Base-by-base conservation (phyloP, 148 eudicot genomes). In the Camellia lanceoleosa region DNA sequence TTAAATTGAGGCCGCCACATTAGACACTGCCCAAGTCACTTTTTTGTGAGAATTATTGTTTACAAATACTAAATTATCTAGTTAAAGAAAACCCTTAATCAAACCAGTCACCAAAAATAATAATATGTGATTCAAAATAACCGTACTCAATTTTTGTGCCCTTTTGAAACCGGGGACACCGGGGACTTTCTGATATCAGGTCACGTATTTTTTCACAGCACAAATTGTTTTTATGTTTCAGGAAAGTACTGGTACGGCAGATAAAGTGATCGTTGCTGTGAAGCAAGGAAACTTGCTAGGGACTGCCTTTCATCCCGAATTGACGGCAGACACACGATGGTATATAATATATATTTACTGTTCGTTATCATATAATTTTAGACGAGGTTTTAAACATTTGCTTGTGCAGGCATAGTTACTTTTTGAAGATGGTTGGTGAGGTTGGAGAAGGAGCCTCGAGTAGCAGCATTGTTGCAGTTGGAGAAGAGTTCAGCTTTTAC, bases 291-390 rank as follows among this genome's bases (percentile, higher is more conserved):
- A 93, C 86, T 75, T 96, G 85, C 87, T 96, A 20, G 98, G 88
- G 67, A 96, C 98, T 74, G 97, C 99, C 86, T 96, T 96, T 71
- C 99, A 96, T 80, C 99, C 99, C 11, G 99, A 96, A 80, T 75
- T 96, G 80, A 96, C 99, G 9, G 92, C 95, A 49, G 99, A 93
- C 72, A 89, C 90, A 68, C 82, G 99, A 85, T 95, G 99, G 99
- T 91, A 83, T 23, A 41, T 51, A 7, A 30, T 7, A 66, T 51
- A 7, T 49, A 11, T 52, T 20, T 42, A 43, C 15, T 15, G 2
- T 38, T 75, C 1, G 41, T n/a, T 60, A 30, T 20, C 13, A 11
- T 46, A 7, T 42, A 7, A 14, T 67, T 71, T 38, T 46, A n/a
- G 5, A 49, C 1, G 51, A 58, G 74, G 68, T 77, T 56, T 14